Evolutionary conservation across 2,329 filamentous ascomycete genomes (phyloP).

Genomic region (Fusarium odoratissimum): DNA sequence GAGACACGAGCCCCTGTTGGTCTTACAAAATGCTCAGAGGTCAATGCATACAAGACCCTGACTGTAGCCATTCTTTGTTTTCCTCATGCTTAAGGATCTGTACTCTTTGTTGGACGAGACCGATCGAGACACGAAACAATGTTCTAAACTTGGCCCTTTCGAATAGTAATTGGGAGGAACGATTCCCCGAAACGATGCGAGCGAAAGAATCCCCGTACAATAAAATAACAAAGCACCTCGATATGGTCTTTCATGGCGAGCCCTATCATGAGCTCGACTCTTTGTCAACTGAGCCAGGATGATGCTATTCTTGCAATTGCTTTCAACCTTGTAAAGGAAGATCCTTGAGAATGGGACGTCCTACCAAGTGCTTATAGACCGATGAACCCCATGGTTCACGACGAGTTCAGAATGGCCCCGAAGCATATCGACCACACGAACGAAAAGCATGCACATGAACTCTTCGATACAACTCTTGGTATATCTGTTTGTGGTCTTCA

Average conservation of each 20-base stretch:
- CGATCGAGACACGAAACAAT: background rate
- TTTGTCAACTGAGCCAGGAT: slow-evolving; percentile 21
- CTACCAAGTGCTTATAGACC: slow-evolving; percentile 8
- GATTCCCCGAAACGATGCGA: background rate
- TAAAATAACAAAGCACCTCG: slow-evolving; percentile 11
- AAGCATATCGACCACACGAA: slow-evolving; percentile 13
- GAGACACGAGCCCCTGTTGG: slow-evolving; percentile 8
- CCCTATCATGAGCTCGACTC: background rate
- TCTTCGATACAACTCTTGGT: slow-evolving; percentile 7
- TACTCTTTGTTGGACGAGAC: slow-evolving; percentile 21
- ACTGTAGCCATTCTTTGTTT: slow-evolving; percentile 21
- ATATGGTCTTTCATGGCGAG: background rate
- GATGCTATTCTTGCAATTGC: slow-evolving; percentile 21
- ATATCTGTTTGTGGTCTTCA: slow-evolving; percentile 8
- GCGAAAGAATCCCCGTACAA: background rate
- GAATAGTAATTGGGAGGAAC: background rate
- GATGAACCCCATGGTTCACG: background rate
- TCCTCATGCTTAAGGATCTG: background rate
- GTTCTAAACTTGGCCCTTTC: slow-evolving; percentile 1
- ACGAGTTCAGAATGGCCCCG: slow-evolving; percentile 2
- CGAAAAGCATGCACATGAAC: background rate
- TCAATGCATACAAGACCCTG: slow-evolving; percentile 11
- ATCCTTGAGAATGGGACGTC: background rate
- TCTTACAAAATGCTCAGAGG: background rate
- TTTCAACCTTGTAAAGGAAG: background rate